Base-by-base conservation (phyloP, 129 eudicot genomes). In the Centrapalus pauciflorus region DNA sequence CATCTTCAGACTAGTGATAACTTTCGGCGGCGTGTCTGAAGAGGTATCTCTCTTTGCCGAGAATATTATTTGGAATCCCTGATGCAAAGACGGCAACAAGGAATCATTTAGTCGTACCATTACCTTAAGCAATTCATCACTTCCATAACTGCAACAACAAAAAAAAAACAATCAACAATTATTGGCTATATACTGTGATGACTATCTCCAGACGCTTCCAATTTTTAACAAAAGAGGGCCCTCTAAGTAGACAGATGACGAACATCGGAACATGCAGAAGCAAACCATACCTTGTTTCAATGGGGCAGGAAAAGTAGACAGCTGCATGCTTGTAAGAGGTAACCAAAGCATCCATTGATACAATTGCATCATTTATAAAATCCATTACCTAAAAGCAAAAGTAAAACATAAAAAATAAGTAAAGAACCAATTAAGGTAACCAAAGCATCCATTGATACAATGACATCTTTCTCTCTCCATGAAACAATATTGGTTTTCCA, bases 341-440 rank as follows among this genome's bases (percentile, higher is more conserved):
- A 63, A 94, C 80, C 74, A 94, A 82, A 29, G 93, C 81, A 75
- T 84, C 93, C 90, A 94, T 67, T 26, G 96, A 86, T 77, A 84
- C 86, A 60, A 94, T 76, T 33, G 95, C 91, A 71, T 94, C 99
- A 69, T 94, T 94, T 64, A 94, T 59, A 76, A 94, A 89, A 79
- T 94, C 97, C 90, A 94, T 84, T 38, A 94, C 93, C 99, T 92
- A 66, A 20, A 52, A 21, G 26, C n/a, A 51, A 24, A 54, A 28
- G 33, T 4, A 63, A 52, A 1, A 28, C 20, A 43, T 25, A 45
- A 66, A 66, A n/a, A 9, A 48, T 56, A 43, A 55, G 17, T 7
- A 45, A 72, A 12, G 24, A 16, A 62, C n/a, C n/a, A n/a, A n/a
- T n/a, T n/a, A n/a, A n/a, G n/a, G n/a, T n/a, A n/a, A n/a, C n/a